These are phyloP conservation scores for Ceratocystis diversiconidia DNA, from an alignment of 2,329 filamentous ascomycete species.

Conservation along the genomic window DNA sequence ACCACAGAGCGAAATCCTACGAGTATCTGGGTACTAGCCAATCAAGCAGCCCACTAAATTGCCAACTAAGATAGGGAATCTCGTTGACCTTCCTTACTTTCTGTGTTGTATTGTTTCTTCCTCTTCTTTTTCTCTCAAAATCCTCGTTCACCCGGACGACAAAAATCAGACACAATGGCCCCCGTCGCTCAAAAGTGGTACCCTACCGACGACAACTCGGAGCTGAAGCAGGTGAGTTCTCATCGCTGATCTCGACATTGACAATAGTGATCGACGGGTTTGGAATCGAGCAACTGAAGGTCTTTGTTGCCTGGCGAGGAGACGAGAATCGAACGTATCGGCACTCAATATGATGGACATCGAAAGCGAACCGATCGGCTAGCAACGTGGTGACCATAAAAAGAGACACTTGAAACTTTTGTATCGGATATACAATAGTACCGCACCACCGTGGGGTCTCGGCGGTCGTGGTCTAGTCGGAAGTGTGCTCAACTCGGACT, in stretches of 20 bases:
- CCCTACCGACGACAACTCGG: constrained; percentile 78
- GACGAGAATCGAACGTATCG: background rate
- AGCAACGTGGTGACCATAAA: background rate
- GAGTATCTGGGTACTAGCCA: constrained; percentile 10
- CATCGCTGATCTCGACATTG: constrained; percentile 20
- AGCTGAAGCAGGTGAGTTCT: constrained; percentile 82
- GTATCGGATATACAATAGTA: background rate
- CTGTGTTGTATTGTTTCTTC: constrained; percentile 18
- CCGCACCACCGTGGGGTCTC: background rate
- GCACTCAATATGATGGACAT: constrained; percentile 1
- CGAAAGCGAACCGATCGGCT: background rate
- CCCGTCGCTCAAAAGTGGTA: constrained; percentile 99
- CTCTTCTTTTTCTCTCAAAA: constrained; percentile 18
- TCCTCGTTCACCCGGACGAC: constrained; percentile 20
- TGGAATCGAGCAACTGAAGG: constrained; percentile 1
- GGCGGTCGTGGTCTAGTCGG: background rate
- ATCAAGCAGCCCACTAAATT: constrained; percentile 17
- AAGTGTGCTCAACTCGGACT: background rate
- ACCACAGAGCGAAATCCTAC: constrained; percentile 18
- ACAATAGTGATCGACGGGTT: constrained; percentile 19
- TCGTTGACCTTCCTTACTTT: constrained; percentile 21
- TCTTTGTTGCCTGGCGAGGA: background rate
- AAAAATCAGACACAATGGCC: constrained; percentile 32
- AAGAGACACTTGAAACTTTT: background rate
- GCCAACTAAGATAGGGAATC: constrained; percentile 20